Conservation (phyloP, 1,284 basidiomycete genomes). For the Puccinia polysora region DNA sequence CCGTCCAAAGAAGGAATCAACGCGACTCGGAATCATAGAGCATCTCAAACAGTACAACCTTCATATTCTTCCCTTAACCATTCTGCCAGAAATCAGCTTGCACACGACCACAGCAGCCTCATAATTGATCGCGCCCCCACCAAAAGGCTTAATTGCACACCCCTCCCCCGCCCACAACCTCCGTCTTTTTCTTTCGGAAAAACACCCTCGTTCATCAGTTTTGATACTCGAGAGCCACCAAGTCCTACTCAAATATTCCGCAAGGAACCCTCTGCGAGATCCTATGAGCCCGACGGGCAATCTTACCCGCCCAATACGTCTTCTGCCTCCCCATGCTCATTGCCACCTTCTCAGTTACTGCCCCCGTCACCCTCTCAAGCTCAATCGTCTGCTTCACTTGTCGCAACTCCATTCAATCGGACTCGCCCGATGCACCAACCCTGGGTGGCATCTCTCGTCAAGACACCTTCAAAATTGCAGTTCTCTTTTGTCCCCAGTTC, state of each 20-base stretch:
- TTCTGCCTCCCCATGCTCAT: background rate
- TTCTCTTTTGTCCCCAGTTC: constrained; percentile 14
- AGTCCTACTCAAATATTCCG: background rate
- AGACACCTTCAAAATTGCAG: constrained; percentile 36
- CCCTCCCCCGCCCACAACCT: background rate
- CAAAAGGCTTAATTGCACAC: background rate
- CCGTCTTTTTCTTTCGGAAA: constrained; percentile 18
- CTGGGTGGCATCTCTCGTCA: constrained; percentile 19
- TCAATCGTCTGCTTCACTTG: background rate
- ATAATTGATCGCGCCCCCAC: background rate
- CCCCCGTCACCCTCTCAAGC: background rate
- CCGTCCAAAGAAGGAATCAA: background rate
- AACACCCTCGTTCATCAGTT: constrained; percentile 17
- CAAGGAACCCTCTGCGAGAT: background rate
- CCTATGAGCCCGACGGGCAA: too few relatives aligned
- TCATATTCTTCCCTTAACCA: background rate
- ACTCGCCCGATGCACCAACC: background rate
- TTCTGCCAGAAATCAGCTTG: background rate
- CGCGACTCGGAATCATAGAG: background rate
- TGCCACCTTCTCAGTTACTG: background rate
- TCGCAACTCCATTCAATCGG: background rate
- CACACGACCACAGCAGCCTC: background rate
- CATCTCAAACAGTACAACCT: background rate
- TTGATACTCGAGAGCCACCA: background rate
- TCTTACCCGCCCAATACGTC: background rate